Evolutionary conservation across 2,329 filamentous ascomycete species (phyloP), one percentile per base, ranked within the genome.

Genomic region (Neofusicoccum laricinum): DNA sequence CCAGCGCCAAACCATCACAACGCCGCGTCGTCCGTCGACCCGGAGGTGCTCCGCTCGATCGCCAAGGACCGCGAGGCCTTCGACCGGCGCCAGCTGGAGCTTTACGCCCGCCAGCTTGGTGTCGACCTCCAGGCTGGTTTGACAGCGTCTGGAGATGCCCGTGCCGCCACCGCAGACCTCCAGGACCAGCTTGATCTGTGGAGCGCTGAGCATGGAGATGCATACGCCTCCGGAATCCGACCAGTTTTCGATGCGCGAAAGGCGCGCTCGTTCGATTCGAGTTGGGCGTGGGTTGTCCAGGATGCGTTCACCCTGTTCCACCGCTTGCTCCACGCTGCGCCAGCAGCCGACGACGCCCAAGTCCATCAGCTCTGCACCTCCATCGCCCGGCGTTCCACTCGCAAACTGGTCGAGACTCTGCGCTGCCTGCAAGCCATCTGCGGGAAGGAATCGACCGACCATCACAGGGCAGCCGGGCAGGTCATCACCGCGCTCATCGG

Each of bases 231-330:
- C 19, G 68, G 68, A 19, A 68, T 70, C 21, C 64, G 66, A 14
- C 68, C 68, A n/a, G 61, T 61, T 25, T 70, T 70, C 46, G 64
- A 65, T 40, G 17, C 43, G n/a, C 43, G 63, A 25, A 70, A 70
- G 64, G 67, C 64, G 2, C 67, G 68, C 30, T 55, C 61, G 14
- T 70, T 67, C 43, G 67, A 66, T 38, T 70, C 68, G 12, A 68
- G 59, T 43, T 70, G 68, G 68, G 69, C 69, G 43, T 70, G 68
- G 68, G 67, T 59, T 7, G 12, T 68, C 19, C 68, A 70, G 46
- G 68, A 70, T 63, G 59, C 68, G 4, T 66, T 69, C 43, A 63
- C 64, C 38, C 61, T 67, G 25, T 66, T 66, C 45, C 66, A 68
- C 48, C 57, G 66, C 15, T 34, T 67, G n/a, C 66, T 63, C 46